These are phyloP conservation scores for Myriosclerotinia duriaeana DNA, from an alignment of 2,329 filamentous ascomycete genomes.

Conservation along the genomic window DNA sequence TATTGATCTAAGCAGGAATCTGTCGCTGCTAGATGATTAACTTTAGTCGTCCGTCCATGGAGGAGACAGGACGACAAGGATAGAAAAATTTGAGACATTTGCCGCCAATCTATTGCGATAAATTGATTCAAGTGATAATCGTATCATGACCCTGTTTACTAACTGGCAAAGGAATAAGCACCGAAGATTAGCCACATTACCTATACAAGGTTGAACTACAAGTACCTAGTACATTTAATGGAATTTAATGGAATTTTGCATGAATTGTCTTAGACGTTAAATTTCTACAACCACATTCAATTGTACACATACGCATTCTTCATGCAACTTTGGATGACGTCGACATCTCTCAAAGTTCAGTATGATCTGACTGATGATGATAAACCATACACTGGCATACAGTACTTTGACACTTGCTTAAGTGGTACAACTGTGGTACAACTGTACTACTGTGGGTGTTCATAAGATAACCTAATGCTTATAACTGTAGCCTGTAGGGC, in stretches of 20 bases:
- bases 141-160: neutral
- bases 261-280: neutral
- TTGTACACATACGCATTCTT: neutral
- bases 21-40: conserved; percentile 5
- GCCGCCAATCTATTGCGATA: neutral
- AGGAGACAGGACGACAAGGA: conserved; percentile 5
- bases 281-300: neutral
- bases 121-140: neutral
- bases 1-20: conserved; percentile 8
- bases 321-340: neutral
- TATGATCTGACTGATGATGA: neutral
- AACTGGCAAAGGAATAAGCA: neutral
- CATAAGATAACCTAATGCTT: neutral
- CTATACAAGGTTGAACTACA: neutral
- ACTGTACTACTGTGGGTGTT: neutral
- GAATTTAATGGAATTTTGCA: neutral
- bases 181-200: neutral
- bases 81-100: conserved; percentile 8
- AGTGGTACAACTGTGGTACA: neutral
- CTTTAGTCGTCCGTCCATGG: neutral
- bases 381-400: too few species aligned
- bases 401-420: neutral
- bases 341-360: neutral
- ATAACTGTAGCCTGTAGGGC: conserved; percentile 4
- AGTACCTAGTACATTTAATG: neutral